Evolutionary conservation across 176 grass and related monocot genomes (phyloP), one percentile per base, ranked within the genome.

Genomic region (Carex pumila): DNA sequence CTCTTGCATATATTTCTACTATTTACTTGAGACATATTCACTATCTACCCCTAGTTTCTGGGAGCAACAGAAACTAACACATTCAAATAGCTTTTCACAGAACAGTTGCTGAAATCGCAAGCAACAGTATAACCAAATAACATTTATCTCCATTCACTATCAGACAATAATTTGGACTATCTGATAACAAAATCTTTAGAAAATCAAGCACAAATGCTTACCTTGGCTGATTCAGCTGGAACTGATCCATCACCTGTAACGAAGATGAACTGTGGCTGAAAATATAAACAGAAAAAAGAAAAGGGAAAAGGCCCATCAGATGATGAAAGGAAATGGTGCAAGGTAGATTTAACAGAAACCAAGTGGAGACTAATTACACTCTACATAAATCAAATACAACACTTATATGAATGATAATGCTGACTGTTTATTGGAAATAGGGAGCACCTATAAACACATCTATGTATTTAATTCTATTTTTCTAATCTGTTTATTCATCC

Each of bases 171-270:
- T 78, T 72, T 7, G 73, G 19, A 78, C 18, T 78, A 30, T 56
- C 11, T 78, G 4, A 41, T 78, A 78, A 43, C 5, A 54, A 5
- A 56, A 9, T 53, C 47, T 78, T 31, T 78, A 30, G 10, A 78
- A 56, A 56, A 54, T 77, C 14, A 41, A 81, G 15, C 37, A 63
- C 11, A 81, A 17, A 65, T 82, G 3, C 87, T n/a, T 82, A 91
- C 96, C 96, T 93, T 98, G 57, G 91, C 96, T 86, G 96, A 98
- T 90, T 98, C 96, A 75, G 65, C 67, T 2, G 96, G 96, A 62
- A 98, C 96, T 37, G 96, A 92, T 74, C 96, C 96, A 84, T 98
- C 96, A 77, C 96, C 96, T 87, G 94, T 82, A 43, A 95, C 91
- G 61, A 69, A 95, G 73, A 93, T 87, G 3, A 90, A 98, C 57